phyloP scores from a whole-genome alignment of 2,329 filamentous ascomycete genomes.

The Ampelomyces quisqualis region DNA sequence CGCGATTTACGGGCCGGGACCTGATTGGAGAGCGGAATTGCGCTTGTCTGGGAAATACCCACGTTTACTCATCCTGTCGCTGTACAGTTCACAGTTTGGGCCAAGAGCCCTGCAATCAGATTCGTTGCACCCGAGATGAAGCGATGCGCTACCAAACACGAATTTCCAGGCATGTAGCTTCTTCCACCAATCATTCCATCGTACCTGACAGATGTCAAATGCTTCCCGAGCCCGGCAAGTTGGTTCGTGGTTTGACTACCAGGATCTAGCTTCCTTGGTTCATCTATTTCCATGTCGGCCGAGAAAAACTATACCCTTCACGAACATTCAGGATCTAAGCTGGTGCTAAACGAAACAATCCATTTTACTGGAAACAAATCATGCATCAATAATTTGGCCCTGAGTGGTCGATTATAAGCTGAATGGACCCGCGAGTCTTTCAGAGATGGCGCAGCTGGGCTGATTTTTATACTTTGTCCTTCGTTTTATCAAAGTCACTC shows the following conservation, averaged over 20 bases:
- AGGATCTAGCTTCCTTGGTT: slow-evolving; percentile 16
- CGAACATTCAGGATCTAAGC: slow-evolving; percentile 20
- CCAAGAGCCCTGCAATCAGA: slow-evolving; percentile 23
- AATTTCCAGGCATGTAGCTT: slow-evolving; percentile 14
- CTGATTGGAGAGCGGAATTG: no score
- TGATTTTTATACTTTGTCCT: slow-evolving; percentile 25
- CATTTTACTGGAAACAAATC: slow-evolving; percentile 17
- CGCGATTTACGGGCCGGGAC: no score
- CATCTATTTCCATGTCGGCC: slow-evolving; percentile 22
- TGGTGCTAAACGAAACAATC: slow-evolving; percentile 32
- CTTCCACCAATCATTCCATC: slow-evolving; percentile 19
- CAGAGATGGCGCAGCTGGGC: slow-evolving; percentile 32
- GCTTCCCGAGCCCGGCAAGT: slow-evolving; percentile 7
- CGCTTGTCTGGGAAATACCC: no score
- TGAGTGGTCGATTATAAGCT: slow-evolving; percentile 23
- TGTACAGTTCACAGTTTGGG: no score
- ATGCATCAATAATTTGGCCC: slow-evolving; percentile 15
- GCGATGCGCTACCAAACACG: slow-evolving; percentile 16
- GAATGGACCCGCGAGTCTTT: slow-evolving; percentile 7
- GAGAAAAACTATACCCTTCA: slow-evolving; percentile 22
- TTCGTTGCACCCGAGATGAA: slow-evolving; percentile 14
- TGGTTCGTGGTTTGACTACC: slow-evolving; percentile 8
- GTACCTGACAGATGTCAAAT: slow-evolving; percentile 15
- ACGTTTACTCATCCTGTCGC: no score
- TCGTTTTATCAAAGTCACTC: slow-evolving; percentile 25